A percentile compares a stretch with the other conserved stretches of the same genome.
Evolutionary conservation across 106 monocot species (phyloP).

Genomic region (Agapanthus africanus): DNA sequence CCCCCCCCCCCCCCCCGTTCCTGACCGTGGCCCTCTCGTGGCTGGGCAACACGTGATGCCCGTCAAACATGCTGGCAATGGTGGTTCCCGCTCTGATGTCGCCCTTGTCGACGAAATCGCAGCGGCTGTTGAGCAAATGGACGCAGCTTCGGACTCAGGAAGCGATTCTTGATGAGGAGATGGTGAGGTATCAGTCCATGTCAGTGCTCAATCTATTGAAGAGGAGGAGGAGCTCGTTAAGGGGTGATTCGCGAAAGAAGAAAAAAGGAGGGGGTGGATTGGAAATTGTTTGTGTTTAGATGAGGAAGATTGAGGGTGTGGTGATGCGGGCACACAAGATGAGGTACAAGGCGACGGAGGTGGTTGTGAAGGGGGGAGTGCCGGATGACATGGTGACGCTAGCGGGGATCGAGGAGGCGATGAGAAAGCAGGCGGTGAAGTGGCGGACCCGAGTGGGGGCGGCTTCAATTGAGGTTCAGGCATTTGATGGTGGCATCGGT

Average conservation of each 20-base stretch:
- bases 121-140: neutral
- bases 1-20: conserved; percentile 7
- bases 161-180: conserved; percentile 10
- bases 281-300: neutral
- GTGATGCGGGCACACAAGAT: conserved; percentile 9
- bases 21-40: conserved; percentile 9
- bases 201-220: conserved; percentile 9
- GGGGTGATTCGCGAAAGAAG: neutral
- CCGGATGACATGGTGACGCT: conserved; percentile 14
- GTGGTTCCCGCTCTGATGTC: neutral
- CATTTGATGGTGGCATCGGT: too few species aligned
- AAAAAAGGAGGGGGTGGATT: neutral
- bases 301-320: conserved; percentile 18
- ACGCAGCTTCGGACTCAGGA: neutral
- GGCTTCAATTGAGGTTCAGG: conserved; percentile 4
- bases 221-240: too few species aligned
- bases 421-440: neutral
- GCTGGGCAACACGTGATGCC: conserved; percentile 14
- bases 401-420: conserved; percentile 5
- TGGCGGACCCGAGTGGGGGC: conserved; percentile 9
- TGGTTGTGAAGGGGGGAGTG: conserved; percentile 8
- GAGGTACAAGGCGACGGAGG: conserved; percentile 22
- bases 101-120: neutral
- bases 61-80: conserved; percentile 11
- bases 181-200: conserved; percentile 15